phyloP scores from a whole-genome alignment of 768 basidiomycete species.

The Pisolithus albus region DNA sequence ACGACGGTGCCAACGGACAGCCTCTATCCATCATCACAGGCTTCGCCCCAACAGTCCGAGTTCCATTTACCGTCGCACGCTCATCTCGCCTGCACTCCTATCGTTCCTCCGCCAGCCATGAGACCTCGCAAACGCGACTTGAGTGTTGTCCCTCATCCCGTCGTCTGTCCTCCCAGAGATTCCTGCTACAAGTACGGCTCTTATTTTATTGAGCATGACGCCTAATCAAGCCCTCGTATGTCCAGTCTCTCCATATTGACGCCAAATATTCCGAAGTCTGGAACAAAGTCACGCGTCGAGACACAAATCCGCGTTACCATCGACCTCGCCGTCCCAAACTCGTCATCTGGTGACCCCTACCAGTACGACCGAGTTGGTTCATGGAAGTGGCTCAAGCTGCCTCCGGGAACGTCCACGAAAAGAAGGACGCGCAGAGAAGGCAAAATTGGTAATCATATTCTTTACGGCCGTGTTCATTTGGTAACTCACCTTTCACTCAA shows the following conservation, averaged over 20 bases:
- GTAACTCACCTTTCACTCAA: constrained; percentile 3
- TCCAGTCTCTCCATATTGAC: constrained; percentile 73
- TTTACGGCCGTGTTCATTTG: constrained; percentile 2
- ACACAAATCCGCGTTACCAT: constrained; percentile 86
- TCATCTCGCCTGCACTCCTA: constrained; percentile 47
- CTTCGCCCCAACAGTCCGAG: constrained; percentile 21
- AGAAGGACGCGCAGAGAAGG: constrained; percentile 77
- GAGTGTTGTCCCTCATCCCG: constrained; percentile 43
- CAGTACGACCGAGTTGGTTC: constrained; percentile 80
- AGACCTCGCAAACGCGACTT: constrained; percentile 51
- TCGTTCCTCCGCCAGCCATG: constrained; percentile 60
- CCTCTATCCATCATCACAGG: constrained; percentile 28
- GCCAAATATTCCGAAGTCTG: constrained; percentile 73
- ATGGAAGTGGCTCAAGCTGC: constrained; percentile 83
- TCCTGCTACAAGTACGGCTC: constrained; percentile 65
- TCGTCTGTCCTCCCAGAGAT: constrained; percentile 68
- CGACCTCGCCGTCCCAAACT: constrained; percentile 64
- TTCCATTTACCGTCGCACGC: constrained; percentile 30
- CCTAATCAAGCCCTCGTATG: constrained; percentile 12
- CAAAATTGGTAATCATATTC: constrained; percentile 52
- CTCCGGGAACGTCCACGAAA: constrained; percentile 79
- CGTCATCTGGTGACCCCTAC: constrained; percentile 49
- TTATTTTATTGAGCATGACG: constrained; percentile 3
- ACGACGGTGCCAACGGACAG: constrained; percentile 24
- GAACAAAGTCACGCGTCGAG: constrained; percentile 91